Base-by-base conservation (phyloP, 345 rosid species). In the Schrenkiella parvula region DNA sequence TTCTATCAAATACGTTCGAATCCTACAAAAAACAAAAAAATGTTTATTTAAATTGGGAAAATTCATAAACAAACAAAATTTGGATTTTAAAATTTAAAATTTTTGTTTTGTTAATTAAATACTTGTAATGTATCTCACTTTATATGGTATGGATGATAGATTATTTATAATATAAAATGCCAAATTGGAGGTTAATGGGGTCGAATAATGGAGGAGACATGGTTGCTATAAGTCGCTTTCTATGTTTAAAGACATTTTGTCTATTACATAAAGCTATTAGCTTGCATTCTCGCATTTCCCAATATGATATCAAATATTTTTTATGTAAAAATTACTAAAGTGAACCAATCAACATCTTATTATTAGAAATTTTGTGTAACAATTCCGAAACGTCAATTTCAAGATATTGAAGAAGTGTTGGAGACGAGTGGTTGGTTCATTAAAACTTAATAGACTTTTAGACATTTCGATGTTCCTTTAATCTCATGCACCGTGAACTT, bases 1-100 rank as follows among this genome's bases (percentile, higher is more conserved):
- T 78, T 92, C 99, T 15, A 92, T 61, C 82, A 95, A 80, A 78
- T 75, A 95, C 26, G 97, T 89, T 77, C 85, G 77, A 25, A 89
- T 70, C 88, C 56, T 51, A 12, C 56, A 51, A 51, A 23, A 50
- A n/a, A n/a, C n/a, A n/a, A n/a, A n/a, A n/a, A n/a, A n/a, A n/a
- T n/a, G n/a, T n/a, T n/a, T n/a, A n/a, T n/a, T n/a, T n/a, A n/a
- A n/a, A n/a, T n/a, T n/a, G n/a, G n/a, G n/a, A n/a, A n/a, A n/a
- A n/a, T n/a, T n/a, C n/a, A n/a, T n/a, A n/a, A n/a, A n/a, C n/a
- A n/a, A n/a, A n/a, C n/a, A n/a, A n/a, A n/a, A n/a, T n/a, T n/a
- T n/a, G n/a, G n/a, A n/a, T n/a, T n/a, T n/a, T n/a, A n/a, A n/a
- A n/a, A n/a, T n/a, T n/a, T n/a, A n/a, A n/a, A n/a, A 4, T 43